These are phyloP conservation scores for Candida alai DNA, from an alignment of 805 yeast species.

Conservation along the genomic window DNA sequence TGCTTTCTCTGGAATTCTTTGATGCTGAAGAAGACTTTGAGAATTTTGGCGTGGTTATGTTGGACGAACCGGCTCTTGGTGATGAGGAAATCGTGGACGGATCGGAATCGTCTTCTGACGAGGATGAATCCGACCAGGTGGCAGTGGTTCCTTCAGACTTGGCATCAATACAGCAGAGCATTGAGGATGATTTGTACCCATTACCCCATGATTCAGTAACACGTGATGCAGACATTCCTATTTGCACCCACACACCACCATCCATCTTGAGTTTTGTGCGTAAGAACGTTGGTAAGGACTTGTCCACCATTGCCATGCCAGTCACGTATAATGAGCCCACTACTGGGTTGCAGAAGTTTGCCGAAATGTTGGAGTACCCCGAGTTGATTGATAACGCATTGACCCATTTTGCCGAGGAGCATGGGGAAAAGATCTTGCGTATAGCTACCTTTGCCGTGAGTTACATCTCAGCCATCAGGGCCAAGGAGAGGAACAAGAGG, in stretches of 20 bases:
- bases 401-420: constrained; percentile 38
- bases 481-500: constrained; percentile 70
- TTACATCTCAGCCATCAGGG: constrained; percentile 63
- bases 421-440: constrained; percentile 58
- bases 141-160: neutral
- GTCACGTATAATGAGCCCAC: constrained; percentile 92
- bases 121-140: constrained; percentile 8
- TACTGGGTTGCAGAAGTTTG: constrained; percentile 70
- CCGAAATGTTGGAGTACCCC: constrained; percentile 79
- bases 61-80: constrained; percentile 13
- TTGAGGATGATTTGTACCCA: constrained; percentile 49
- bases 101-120: constrained; percentile 15
- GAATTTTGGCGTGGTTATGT: constrained; percentile 53
- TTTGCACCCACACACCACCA: constrained; percentile 71
- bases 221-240: constrained; percentile 57
- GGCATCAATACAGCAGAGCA: neutral
- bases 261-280: constrained; percentile 74
- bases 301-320: constrained; percentile 86
- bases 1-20: constrained; percentile 32
- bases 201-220: constrained; percentile 48
- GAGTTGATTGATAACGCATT: constrained; percentile 61
- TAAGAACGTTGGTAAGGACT: constrained; percentile 89
- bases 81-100: constrained; percentile 20
- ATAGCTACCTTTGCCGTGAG: constrained; percentile 83
- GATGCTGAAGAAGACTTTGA: constrained; percentile 71